phyloP scores from a whole-genome alignment of 257 asterid genomes.

The Anisodus acutangulus region DNA sequence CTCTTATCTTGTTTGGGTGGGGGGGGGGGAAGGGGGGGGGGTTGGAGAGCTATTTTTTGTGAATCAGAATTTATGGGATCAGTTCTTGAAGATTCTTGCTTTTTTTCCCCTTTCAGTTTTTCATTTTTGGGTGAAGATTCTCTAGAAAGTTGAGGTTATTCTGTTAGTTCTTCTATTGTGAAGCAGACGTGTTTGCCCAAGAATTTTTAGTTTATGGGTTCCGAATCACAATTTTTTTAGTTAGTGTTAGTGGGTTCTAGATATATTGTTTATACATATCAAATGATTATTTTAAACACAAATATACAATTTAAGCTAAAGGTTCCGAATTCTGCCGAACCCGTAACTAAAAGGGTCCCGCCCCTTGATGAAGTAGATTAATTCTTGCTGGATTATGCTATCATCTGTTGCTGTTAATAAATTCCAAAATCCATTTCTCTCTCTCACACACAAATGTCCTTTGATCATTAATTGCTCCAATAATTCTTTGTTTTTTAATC shows the following conservation, averaged over 20 bases:
- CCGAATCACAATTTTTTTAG: background rate
- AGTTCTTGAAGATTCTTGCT: background rate
- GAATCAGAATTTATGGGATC: background rate
- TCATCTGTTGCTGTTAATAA: background rate
- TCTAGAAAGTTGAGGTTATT: background rate
- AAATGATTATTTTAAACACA: background rate
- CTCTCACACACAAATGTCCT: background rate
- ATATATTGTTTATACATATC: background rate
- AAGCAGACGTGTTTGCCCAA: background rate
- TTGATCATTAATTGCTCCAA: background rate
- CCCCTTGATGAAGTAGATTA: too few species aligned
- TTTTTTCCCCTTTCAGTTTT: background rate
- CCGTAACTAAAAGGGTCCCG: background rate
- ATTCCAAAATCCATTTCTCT: too few species aligned
- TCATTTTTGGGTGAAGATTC: background rate
- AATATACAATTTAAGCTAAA: too few species aligned
- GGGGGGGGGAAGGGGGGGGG: background rate
- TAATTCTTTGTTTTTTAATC: background rate
- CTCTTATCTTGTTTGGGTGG: background rate
- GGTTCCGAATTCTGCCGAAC: background rate
- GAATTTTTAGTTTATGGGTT: background rate
- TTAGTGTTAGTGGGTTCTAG: background rate
- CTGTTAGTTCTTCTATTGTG: too few species aligned
- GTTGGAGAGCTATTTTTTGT: background rate
- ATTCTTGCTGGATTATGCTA: background rate